phyloP scores from a whole-genome alignment of 2,329 filamentous ascomycete species.

The Epichloe glyceriae region DNA sequence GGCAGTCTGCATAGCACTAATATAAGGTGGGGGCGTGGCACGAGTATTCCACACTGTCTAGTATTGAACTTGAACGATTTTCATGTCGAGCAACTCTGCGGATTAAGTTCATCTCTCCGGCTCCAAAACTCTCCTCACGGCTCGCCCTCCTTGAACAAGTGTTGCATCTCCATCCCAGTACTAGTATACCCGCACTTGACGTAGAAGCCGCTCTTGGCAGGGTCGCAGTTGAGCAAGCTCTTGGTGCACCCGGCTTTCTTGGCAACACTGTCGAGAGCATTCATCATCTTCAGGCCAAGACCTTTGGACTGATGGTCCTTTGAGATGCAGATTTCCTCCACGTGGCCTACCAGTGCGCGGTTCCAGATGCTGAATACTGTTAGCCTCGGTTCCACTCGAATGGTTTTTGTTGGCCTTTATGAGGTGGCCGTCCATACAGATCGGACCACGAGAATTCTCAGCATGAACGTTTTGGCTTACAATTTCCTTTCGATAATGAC shows the following conservation, averaged over 20 bases:
- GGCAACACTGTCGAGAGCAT: slow-evolving; percentile 62
- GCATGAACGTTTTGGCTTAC: slow-evolving; percentile 23
- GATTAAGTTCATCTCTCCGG: too few relatives aligned
- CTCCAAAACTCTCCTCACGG: not conserved
- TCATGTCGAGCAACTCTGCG: too few relatives aligned
- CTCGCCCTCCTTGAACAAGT: not conserved
- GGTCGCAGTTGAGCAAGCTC: slow-evolving; percentile 67
- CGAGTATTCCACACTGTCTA: too few relatives aligned
- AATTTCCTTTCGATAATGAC: slow-evolving; percentile 72
- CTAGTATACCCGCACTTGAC: slow-evolving; percentile 19
- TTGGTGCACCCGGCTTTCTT: slow-evolving; percentile 67
- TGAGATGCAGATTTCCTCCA: slow-evolving; percentile 73
- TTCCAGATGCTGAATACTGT: slow-evolving; percentile 43
- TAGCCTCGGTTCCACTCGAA: not conserved
- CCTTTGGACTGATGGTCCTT: slow-evolving; percentile 74
- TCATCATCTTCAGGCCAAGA: slow-evolving; percentile 61
- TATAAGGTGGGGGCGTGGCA: not conserved
- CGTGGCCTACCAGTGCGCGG: slow-evolving; percentile 59
- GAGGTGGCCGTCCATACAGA: too few relatives aligned
- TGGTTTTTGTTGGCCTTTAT: too few relatives aligned
- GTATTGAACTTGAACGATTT: too few relatives aligned
- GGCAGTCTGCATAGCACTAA: slow-evolving; percentile 42
- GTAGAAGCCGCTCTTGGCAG: slow-evolving; percentile 70
- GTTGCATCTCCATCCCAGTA: slow-evolving; percentile 11
- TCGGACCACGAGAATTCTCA: too few relatives aligned